Base-by-base conservation (phyloP, 2,329 filamentous ascomycete genomes). In the Penicillium frequentans region DNA sequence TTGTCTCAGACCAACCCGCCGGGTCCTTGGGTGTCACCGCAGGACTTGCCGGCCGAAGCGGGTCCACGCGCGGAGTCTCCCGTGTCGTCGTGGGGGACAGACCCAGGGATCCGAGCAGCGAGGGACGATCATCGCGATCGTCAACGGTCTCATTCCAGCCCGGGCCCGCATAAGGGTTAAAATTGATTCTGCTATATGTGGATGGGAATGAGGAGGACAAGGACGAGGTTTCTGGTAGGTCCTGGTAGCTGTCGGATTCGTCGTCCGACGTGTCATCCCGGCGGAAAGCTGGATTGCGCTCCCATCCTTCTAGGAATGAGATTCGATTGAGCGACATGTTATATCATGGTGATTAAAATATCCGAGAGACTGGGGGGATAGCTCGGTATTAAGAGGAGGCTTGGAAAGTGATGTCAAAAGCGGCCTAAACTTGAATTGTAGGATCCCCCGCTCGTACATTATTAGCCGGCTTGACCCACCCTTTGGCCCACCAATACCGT, bases 271-370 rank as follows among this genome's bases (percentile, higher is more conserved):
- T 19, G 11, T 57, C 64, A 23, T 54, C 49, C n/a, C 60, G 54
- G n/a, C 61, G 68, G 62, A 43, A 70, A 61, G 68, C 62, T 26
- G 69, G 68, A 49, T 65, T 70, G 26, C 72, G 71, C 43, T 77
- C 75, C 71, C 76, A 77, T 44, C 74, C 74, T 62, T 79, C 76
- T n/a, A 78, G 63, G 42, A 77, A 79, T 35, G 74, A 71, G 45
- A 77, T 68, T 54, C 76, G 74, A 49, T 70, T 71, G 16, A 79
- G 66, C 48, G 77, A 78, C 77, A 79, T 79, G 23, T 54, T 70
- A 60, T 46, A 24, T 43, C 29, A 48, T 48, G 29, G 19, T 42
- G 39, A 14, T 21, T 21, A 5, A n/a, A 39, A 11, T n/a, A 39
- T 19, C 35, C 7, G 31, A 33, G 5, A 19, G 35, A 19, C 8